Conservation (phyloP, 1,284 basidiomycete genomes). For the Trichosporon asahii region DNA sequence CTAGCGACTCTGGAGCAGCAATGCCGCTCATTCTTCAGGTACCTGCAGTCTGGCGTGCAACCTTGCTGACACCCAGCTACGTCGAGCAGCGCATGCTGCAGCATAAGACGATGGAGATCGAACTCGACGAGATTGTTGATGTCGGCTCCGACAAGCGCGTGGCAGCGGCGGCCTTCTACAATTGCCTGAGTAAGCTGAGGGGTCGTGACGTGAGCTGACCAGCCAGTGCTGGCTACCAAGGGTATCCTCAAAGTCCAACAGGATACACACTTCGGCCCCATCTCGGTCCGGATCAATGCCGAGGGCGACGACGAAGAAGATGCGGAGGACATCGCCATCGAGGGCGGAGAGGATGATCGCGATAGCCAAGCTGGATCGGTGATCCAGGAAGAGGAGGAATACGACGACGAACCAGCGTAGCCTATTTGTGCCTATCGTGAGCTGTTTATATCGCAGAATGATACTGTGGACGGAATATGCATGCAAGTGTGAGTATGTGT, state of each 20-base stretch:
- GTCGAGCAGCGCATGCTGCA: constrained; percentile 30
- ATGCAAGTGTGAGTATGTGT: not conserved
- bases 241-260: constrained; percentile 33
- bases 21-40: constrained; percentile 43
- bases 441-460: not conserved
- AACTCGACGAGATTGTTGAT: constrained; percentile 55
- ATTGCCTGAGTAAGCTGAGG: constrained; percentile 38
- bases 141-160: constrained; percentile 24
- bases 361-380: too few relatives aligned
- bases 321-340: not conserved
- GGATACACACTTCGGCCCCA: constrained; percentile 20
- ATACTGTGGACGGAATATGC: not conserved
- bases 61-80: constrained; percentile 20
- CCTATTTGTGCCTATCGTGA: not conserved
- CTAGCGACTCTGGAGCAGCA: constrained; percentile 41
- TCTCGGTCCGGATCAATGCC: constrained; percentile 29
- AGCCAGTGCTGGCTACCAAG: constrained; percentile 42
- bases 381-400: not conserved
- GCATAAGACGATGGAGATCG: constrained; percentile 60
- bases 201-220: not conserved
- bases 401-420: not conserved
- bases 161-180: constrained; percentile 42
- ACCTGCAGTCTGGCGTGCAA: not conserved
- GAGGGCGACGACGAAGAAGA: not conserved
- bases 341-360: not conserved